Evolutionary conservation across 164 flowering plant species (phyloP).

Genomic region (Stephania yunnanensis): DNA sequence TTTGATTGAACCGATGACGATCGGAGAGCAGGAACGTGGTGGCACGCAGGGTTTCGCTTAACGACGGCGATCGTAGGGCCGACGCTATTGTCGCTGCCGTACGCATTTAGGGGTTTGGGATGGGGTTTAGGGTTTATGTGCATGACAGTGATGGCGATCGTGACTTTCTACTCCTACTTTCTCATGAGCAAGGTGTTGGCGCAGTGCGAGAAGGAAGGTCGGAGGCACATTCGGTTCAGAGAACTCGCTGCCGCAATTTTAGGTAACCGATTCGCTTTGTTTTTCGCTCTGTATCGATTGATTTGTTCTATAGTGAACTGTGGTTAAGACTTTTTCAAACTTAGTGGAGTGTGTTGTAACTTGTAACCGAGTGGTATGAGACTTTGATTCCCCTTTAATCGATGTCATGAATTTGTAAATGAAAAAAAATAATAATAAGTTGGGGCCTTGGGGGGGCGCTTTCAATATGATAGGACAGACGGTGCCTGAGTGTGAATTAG

Average conservation of each 20-base stretch:
- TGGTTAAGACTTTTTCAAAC: too few species aligned
- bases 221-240: slow-evolving; percentile 95
- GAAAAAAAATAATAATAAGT: too few species aligned
- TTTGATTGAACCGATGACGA: not conserved
- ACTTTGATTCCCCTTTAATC: too few species aligned
- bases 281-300: not conserved
- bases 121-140: slow-evolving; percentile 73
- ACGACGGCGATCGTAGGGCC: slow-evolving; percentile 99
- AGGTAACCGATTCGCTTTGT: slow-evolving; percentile 30
- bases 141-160: slow-evolving; percentile 58
- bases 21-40: slow-evolving; percentile 62
- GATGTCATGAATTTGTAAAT: too few species aligned
- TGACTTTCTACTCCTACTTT: slow-evolving; percentile 76
- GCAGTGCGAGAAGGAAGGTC: slow-evolving; percentile 80
- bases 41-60: slow-evolving; percentile 93
- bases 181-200: slow-evolving; percentile 91
- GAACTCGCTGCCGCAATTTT: slow-evolving; percentile 93
- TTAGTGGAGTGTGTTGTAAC: too few species aligned
- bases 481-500: too few species aligned
- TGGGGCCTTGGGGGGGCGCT: too few species aligned
- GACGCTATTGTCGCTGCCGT: slow-evolving; percentile 79
- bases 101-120: slow-evolving; percentile 77
- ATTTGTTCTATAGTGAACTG: not conserved
- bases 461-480: too few species aligned
- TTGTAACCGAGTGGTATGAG: too few species aligned